Evolutionary conservation across 495 filamentous ascomycete species (phyloP).

Genomic region (Aspergillus hancockii): DNA sequence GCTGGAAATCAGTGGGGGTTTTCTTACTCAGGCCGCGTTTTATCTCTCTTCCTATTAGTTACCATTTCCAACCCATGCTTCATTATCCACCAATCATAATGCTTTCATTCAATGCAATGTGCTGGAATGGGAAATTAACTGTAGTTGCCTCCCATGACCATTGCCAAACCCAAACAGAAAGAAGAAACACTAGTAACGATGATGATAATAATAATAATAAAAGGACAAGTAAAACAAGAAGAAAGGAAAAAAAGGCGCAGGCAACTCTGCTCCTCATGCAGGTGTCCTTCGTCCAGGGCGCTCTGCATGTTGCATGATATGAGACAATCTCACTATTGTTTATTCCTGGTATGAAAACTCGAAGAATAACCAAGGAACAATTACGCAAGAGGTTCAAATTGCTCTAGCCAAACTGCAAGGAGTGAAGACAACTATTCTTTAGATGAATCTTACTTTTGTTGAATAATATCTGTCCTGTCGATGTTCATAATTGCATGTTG

Average conservation of each 20-base stretch:
- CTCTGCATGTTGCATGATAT: constrained; percentile 1
- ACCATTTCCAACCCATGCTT: not conserved
- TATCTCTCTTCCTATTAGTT: constrained; percentile 2
- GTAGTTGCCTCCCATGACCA: constrained; percentile 6
- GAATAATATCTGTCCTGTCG: not conserved
- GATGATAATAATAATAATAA: no score
- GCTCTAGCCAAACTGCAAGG: not conserved
- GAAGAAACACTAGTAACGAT: no score
- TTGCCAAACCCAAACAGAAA: constrained; percentile 1
- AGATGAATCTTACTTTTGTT: not conserved
- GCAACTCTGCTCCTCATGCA: constrained; percentile 1
- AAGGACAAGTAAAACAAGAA: no score
- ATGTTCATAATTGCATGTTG: not conserved
- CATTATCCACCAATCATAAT: constrained; percentile 19
- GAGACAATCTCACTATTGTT: not conserved
- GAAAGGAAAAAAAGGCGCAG: not conserved
- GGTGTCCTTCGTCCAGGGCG: not conserved
- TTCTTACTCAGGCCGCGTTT: not conserved
- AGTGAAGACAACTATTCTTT: not conserved
- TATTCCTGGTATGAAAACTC: not conserved
- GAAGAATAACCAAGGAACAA: not conserved
- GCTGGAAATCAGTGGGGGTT: constrained; percentile 11
- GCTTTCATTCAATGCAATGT: constrained; percentile 17
- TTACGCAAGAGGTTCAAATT: not conserved
- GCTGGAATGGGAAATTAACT: constrained; percentile 19